These are phyloP conservation scores for Yamadazyma insecticola DNA, from an alignment of 805 yeast genomes.

Conservation along the genomic window DNA sequence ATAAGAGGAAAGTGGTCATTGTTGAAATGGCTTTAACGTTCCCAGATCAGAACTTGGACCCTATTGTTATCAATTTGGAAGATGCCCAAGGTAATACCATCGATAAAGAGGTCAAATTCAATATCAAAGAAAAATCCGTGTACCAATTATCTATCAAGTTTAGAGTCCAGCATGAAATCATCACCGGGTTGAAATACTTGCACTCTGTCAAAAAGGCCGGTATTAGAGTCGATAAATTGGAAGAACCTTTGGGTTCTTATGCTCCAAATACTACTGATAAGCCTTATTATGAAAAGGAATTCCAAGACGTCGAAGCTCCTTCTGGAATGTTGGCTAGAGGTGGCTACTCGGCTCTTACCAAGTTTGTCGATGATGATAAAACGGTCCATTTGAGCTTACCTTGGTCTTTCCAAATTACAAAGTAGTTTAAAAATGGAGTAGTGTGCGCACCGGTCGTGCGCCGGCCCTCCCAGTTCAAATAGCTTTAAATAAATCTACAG, in stretches of 20 bases:
- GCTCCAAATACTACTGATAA: conserved; percentile 82
- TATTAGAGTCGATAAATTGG: conserved; percentile 77
- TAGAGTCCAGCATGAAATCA: conserved; percentile 83
- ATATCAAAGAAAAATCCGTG: conserved; percentile 71
- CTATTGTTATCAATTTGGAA: conserved; percentile 67
- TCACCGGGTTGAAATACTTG: conserved; percentile 84
- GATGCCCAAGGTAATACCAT: conserved; percentile 51
- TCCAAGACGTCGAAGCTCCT: conserved; percentile 75
- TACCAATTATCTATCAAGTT: conserved; percentile 72
- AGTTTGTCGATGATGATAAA: conserved; percentile 84
- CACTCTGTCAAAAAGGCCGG: conserved; percentile 86
- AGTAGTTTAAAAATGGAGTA: conserved; percentile 31
- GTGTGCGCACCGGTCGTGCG: no score
- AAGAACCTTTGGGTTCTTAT: conserved; percentile 86
- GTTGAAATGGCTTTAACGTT: conserved; percentile 68
- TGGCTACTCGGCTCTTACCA: conserved; percentile 71
- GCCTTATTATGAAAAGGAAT: conserved; percentile 65
- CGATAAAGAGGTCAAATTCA: conserved; percentile 59
- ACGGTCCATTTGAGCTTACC: conserved; percentile 66
- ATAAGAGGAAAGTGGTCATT: conserved; percentile 72
- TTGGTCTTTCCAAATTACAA: conserved; percentile 83
- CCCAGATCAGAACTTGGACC: conserved; percentile 49
- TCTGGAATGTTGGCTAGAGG: conserved; percentile 88
- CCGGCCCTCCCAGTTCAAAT: no score
- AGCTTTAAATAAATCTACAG: no score